phyloP scores from a whole-genome alignment of 352 stramenopile genomes.

The Phytophthora vignae region DNA sequence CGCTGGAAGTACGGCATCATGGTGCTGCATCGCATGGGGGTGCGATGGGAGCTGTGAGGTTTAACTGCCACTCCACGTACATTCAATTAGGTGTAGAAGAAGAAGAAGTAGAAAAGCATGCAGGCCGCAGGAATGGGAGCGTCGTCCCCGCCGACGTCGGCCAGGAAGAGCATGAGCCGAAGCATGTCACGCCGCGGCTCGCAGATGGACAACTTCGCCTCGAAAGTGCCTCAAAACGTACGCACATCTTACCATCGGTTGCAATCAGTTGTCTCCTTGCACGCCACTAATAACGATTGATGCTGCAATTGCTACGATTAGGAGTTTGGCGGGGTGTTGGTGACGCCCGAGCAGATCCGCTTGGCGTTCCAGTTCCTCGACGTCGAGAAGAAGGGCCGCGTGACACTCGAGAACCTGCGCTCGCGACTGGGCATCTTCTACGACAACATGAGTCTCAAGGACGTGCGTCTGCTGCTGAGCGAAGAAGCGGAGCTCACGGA shows the following conservation, averaged over 20 bases:
- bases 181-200: conserved; percentile 9
- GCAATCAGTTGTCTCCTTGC: not conserved
- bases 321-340: conserved; percentile 82
- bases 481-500: conserved; percentile 80
- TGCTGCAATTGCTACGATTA: conserved; percentile 24
- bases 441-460: conserved; percentile 85
- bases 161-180: conserved; percentile 14
- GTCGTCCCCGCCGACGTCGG: not conserved
- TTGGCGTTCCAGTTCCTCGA: conserved; percentile 92
- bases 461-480: conserved; percentile 87
- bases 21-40: not conserved
- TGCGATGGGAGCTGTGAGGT: not conserved
- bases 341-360: conserved; percentile 87
- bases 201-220: conserved; percentile 7
- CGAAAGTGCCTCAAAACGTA: conserved; percentile 33
- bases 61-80: no score
- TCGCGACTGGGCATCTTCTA: conserved; percentile 88
- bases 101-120: conserved; percentile 14
- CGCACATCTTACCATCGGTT: not conserved
- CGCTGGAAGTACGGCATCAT: no score
- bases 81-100: not conserved
- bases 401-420: conserved; percentile 86
- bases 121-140: conserved; percentile 9
- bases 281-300: not conserved
- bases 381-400: conserved; percentile 76